phyloP scores from a whole-genome alignment of 2,329 filamentous ascomycete genomes.

The Cryphonectria japonica region DNA sequence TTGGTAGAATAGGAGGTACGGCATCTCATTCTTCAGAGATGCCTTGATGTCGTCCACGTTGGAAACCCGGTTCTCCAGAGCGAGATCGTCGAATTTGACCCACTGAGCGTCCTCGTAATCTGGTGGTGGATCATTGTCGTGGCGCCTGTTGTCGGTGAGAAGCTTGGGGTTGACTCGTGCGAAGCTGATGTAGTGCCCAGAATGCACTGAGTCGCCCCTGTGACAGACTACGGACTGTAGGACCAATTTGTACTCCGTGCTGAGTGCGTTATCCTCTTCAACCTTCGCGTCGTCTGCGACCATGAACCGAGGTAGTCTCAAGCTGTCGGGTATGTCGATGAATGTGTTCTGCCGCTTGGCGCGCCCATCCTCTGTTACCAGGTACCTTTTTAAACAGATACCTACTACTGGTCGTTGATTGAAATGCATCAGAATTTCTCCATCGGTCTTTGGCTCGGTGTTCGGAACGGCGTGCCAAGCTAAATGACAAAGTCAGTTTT shows the following conservation, averaged over 20 bases:
- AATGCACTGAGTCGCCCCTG: slow-evolving; percentile 80
- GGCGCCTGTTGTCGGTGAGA: slow-evolving; percentile 61
- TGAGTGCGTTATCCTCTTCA: slow-evolving; percentile 63
- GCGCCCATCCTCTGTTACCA: slow-evolving; percentile 69
- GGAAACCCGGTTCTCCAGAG: slow-evolving; percentile 67
- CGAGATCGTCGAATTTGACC: slow-evolving; percentile 92
- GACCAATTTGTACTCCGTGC: slow-evolving; percentile 90
- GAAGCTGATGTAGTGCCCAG: slow-evolving; percentile 89
- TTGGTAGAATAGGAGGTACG: slow-evolving; percentile 94
- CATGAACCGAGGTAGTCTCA: slow-evolving; percentile 90
- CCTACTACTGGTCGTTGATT: slow-evolving; percentile 84
- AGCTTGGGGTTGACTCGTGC: slow-evolving; percentile 72
- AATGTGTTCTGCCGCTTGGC: slow-evolving; percentile 77
- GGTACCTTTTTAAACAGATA: slow-evolving; percentile 91
- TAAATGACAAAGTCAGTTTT: slow-evolving; percentile 46
- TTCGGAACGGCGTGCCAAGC: slow-evolving; percentile 78
- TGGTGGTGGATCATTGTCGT: slow-evolving; percentile 61
- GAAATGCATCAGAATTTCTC: slow-evolving; percentile 88
- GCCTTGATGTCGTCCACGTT: slow-evolving; percentile 77
- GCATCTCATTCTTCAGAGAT: slow-evolving; percentile 82
- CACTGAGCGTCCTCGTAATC: slow-evolving; percentile 76
- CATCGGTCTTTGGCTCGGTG: slow-evolving; percentile 63
- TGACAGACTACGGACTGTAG: slow-evolving; percentile 93
- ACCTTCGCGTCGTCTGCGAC: slow-evolving; percentile 72
- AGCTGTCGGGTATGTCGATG: slow-evolving; percentile 82